phyloP scores from a whole-genome alignment of 805 yeast species.

The Cyberlindnera japonica region DNA sequence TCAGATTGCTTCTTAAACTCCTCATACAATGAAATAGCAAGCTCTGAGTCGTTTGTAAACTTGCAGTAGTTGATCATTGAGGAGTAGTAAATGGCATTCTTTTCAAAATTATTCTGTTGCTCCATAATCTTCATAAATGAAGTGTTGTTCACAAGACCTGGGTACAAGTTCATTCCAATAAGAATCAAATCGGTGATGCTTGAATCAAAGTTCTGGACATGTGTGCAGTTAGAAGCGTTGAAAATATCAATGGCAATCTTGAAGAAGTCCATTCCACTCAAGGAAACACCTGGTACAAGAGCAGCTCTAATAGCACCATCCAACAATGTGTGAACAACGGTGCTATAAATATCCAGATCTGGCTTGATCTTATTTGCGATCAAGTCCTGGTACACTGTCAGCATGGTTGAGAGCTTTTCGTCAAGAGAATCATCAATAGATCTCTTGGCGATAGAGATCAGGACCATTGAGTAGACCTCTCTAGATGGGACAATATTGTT shows the following conservation, averaged over 20 bases:
- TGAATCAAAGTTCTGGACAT: conserved; percentile 42
- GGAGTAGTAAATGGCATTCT: conserved; percentile 35
- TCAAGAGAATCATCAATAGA: conserved; percentile 51
- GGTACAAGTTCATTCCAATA: conserved; percentile 42
- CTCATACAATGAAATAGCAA: conserved; percentile 39
- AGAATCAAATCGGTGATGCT: conserved; percentile 42
- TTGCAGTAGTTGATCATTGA: conserved; percentile 39
- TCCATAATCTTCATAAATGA: conserved; percentile 32
- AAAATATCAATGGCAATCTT: conserved; percentile 48
- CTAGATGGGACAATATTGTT: conserved; percentile 46
- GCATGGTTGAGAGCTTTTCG: conserved; percentile 54
- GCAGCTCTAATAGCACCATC: conserved; percentile 44
- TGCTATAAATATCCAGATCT: conserved; percentile 47
- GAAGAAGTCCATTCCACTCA: conserved; percentile 44
- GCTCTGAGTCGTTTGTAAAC: conserved; percentile 33
- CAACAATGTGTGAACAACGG: conserved; percentile 48
- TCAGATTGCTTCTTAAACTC: conserved; percentile 30
- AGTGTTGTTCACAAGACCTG: conserved; percentile 32
- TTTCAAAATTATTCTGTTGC: conserved; percentile 23
- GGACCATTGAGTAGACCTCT: conserved; percentile 49
- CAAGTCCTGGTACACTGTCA: conserved; percentile 67
- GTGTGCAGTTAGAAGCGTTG: conserved; percentile 36
- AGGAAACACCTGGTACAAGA: conserved; percentile 31
- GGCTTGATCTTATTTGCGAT: conserved; percentile 55
- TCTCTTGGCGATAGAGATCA: conserved; percentile 52